Conservation (phyloP, 345 rosid genomes). For the Rhodamnia rubescens region DNA sequence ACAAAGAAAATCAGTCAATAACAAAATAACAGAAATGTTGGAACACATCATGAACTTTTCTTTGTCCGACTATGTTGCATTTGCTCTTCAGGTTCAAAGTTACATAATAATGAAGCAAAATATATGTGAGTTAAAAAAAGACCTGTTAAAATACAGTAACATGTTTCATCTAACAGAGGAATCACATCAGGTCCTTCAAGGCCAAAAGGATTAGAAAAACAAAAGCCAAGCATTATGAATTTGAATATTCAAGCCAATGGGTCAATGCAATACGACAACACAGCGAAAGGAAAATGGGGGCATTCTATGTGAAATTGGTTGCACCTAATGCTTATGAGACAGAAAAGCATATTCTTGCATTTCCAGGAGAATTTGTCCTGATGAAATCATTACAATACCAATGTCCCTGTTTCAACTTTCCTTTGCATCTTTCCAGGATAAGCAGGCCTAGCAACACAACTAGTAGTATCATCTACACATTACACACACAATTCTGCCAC, state of each 20-base stretch:
- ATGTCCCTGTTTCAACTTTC: neutral
- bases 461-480: neutral
- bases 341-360: neutral
- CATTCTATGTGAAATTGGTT: neutral
- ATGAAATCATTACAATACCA: neutral
- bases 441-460: neutral
- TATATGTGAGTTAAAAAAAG: neutral
- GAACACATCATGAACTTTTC: neutral
- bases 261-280: neutral
- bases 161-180: neutral
- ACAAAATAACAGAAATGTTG: neutral
- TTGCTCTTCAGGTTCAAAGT: neutral
- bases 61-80: neutral
- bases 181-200: neutral
- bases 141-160: neutral
- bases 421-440: neutral
- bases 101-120: neutral
- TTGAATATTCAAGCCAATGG: neutral
- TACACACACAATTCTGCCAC: neutral
- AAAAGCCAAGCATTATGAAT: neutral
- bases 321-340: neutral
- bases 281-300: neutral
- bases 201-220: neutral
- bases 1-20: neutral
- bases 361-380: neutral